Evolutionary conservation across 1,284 basidiomycete genomes (phyloP), one percentile per base, ranked within the genome.

Genomic region (Caloboletus firmus): DNA sequence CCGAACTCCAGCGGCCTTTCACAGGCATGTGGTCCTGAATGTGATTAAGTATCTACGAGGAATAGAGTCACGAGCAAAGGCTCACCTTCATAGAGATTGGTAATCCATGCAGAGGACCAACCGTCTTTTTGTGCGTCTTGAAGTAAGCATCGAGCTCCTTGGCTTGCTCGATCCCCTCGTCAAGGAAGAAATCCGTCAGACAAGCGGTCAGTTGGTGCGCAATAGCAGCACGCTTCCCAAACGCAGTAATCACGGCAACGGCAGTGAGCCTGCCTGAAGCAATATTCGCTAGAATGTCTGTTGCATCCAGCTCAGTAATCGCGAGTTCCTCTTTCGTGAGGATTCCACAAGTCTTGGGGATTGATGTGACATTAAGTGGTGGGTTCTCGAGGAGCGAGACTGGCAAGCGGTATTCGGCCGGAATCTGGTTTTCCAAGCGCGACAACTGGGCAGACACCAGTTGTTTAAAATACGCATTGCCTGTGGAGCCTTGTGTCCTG

Each of bases 71-170:
- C 4, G 20, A 22, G 31, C 0, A 20, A 18, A 26, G 5, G 13
- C 47, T 6, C 18, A 64, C 68, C 58, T 82, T 82, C 51, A 81
- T 62, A 12, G 74, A 76, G 37, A 82, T 69, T 0, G 80, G 79
- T 15, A 82, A 60, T 2, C 80, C 81, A 53, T 80, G 79, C 17
- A 82, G 62, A 2, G 79, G 78, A 17, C 80, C 80, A 2, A 77
- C 62, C 5, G 70, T 58, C 52, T 63, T 67, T 2, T 74, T 73
- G 5, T 69, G 73, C 11, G 55, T 52, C 22, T 65, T 62, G 39
- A 76, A 63, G 55, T 75, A 60, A 0, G 65, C 69, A 39, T 81
- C 80, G 13, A 80, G 66, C 34, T 72, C 65, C 17, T 62, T 63
- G 3, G 80, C 80, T 42, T 69, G 67, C 37, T 66, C 67, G 26